Percentiles rank a stretch among this genome's conserved stretches.
Evolutionary conservation across 129 eudicot species (phyloP).

Genomic region (Dittrichia graveolens): DNA sequence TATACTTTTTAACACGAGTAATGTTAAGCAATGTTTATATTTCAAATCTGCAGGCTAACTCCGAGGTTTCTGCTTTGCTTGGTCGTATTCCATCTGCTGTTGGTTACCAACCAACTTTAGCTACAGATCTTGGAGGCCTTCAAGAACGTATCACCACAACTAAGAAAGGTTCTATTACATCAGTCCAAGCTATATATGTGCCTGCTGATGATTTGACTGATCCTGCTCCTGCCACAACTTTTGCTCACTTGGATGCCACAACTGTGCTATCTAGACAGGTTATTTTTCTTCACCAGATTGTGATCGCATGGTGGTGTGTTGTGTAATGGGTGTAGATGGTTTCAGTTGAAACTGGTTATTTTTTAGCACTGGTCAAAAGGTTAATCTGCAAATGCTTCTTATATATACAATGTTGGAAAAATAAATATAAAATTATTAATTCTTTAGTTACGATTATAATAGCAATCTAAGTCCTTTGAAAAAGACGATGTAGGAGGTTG

Average conservation of each 20-base stretch:
- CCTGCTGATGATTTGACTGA: slow-evolving; percentile 98
- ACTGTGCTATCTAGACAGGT: slow-evolving; percentile 90
- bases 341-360: neutral
- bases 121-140: slow-evolving; percentile 97
- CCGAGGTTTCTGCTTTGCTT: slow-evolving; percentile 90
- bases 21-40: neutral
- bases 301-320: too few relatives aligned
- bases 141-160: slow-evolving; percentile 96
- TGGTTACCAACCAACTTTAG: slow-evolving; percentile 93
- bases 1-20: neutral
- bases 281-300: neutral
- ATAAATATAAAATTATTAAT: too few relatives aligned
- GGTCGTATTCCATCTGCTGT: slow-evolving; percentile 98
- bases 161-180: slow-evolving; percentile 86
- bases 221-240: slow-evolving; percentile 96
- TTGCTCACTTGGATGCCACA: slow-evolving; percentile 98
- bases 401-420: too few relatives aligned
- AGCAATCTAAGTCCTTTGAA: too few relatives aligned
- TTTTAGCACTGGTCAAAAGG: neutral
- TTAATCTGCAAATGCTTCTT: too few relatives aligned
- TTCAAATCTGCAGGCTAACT: slow-evolving; percentile 60
- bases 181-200: slow-evolving; percentile 89
- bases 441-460: too few relatives aligned
- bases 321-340: neutral
- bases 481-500: too few relatives aligned